A percentile compares a stretch with the other conserved stretches of the same genome.
Evolutionary conservation across 164 flowering plant species (phyloP).

Genomic region (Nelumbo lutea): DNA sequence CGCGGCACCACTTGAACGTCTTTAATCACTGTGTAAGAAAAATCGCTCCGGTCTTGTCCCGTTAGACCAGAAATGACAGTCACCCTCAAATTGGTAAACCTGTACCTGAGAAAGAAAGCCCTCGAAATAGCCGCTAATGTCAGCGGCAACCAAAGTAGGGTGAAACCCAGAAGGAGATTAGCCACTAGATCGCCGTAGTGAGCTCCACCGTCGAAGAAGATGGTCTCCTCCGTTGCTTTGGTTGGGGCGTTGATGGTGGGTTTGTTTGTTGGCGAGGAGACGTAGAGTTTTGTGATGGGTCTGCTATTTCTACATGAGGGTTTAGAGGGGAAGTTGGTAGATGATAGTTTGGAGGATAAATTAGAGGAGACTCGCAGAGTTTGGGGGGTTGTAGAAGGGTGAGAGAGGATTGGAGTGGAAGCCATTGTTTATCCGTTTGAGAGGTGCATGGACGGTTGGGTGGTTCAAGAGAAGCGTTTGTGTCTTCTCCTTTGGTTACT

Average conservation of each 20-base stretch:
- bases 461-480: conserved; percentile 2
- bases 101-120: conserved; percentile 75
- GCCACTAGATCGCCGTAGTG: conserved; percentile 89
- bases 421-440: conserved; percentile 16
- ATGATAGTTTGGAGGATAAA: conserved; percentile 19
- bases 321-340: conserved; percentile 16
- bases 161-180: conserved; percentile 82
- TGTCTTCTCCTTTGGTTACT: not conserved
- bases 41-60: conserved; percentile 10
- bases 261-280: conserved; percentile 54
- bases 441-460: conserved; percentile 5
- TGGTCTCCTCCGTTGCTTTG: conserved; percentile 43
- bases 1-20: conserved; percentile 97
- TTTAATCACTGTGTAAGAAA: conserved; percentile 67
- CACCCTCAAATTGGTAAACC: conserved; percentile 87
- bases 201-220: conserved; percentile 93
- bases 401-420: conserved; percentile 18
- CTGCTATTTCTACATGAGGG: conserved; percentile 20
- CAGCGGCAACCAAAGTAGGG: conserved; percentile 86
- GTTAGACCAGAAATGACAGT: conserved; percentile 73
- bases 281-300: conserved; percentile 47
- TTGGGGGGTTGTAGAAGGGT: conserved; percentile 28
- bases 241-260: conserved; percentile 28
- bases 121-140: conserved; percentile 83
- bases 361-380: conserved; percentile 14